Base-by-base conservation (phyloP, 176 grass and related monocot species). In the Carex littledalei region DNA sequence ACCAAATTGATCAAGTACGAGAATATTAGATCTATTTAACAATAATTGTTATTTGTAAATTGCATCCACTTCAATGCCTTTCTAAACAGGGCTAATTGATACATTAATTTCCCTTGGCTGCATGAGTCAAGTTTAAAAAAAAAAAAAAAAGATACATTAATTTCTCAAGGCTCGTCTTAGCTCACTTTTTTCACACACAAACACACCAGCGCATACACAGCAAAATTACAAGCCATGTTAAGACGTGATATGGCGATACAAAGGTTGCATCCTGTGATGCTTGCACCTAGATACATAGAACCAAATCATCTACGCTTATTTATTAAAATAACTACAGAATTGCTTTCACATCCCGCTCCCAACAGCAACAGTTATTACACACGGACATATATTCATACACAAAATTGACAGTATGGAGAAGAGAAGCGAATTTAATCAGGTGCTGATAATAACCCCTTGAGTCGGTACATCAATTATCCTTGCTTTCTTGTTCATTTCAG, bases 251-350 rank as follows among this genome's bases (percentile, higher is more conserved):
- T 57, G n/a, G 74, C 29, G 6, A 57, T 22, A 56, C 6, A 78
- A 68, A 71, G 88, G 91, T 72, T 90, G 94, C 74, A 92, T 94
- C 67, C 91, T 92, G 47, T 87, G 90, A 88, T 94, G 94, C 80
- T 14, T 94, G 35, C 88, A 93, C 7, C 89, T 89, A 24, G 94
- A 97, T 77, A 84, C 91, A 0, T 90, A 85, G 91, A 97, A 97
- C 78, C 87, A 89, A 20, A 68, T 97, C 35, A 73, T 97, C 45
- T 89, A 88, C 80, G 86, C 85, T 15, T 88, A 92, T 81, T 39
- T 97, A 50, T 80, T 72, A n/a, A 69, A 75, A 21, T 21, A 63
- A 57, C 6, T 78, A 9, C 54, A 13, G 22, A 81, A 82, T 34
- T 53, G 5, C 72, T 53, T 15, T 76, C 6, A 18, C 22, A 78